Percentiles rank a stretch among this genome's conserved stretches.
Evolutionary conservation across 169 alveolate species (phyloP).

Genomic region (Eimeria zaria): DNA sequence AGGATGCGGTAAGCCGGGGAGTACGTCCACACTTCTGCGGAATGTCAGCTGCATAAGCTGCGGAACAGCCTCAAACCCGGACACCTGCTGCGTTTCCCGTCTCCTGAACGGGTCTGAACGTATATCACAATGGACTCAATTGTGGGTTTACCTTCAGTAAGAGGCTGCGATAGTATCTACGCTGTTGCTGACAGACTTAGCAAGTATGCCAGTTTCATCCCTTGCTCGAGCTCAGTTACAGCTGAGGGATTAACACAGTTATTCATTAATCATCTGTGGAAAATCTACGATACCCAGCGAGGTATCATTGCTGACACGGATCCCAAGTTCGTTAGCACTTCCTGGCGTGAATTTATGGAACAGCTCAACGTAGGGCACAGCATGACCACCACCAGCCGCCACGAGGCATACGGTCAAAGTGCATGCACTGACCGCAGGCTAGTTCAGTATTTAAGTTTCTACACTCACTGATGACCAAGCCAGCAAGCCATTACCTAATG

Average conservation of each 20-base stretch:
- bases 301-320: not conserved
- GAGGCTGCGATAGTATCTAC: not conserved
- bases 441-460: not conserved
- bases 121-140: not conserved
- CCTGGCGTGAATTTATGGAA: not conserved
- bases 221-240: not conserved
- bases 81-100: not conserved
- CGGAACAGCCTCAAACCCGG: not conserved
- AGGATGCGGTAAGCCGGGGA: not conserved
- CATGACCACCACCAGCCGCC: not conserved
- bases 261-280: not conserved
- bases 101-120: not conserved
- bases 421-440: not conserved
- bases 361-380: not conserved
- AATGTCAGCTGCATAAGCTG: not conserved
- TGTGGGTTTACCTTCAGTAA: not conserved
- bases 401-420: not conserved
- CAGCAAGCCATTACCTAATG: no score
- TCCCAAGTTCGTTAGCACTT: not conserved
- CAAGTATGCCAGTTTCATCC: not conserved
- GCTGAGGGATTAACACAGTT: not conserved
- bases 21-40: not conserved
- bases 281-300: not conserved
- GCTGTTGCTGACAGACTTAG: not conserved
- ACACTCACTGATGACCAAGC: no score